These are phyloP conservation scores for Xylaria sp. DNA, from an alignment of 2,329 filamentous ascomycete genomes.

Conservation along the genomic window DNA sequence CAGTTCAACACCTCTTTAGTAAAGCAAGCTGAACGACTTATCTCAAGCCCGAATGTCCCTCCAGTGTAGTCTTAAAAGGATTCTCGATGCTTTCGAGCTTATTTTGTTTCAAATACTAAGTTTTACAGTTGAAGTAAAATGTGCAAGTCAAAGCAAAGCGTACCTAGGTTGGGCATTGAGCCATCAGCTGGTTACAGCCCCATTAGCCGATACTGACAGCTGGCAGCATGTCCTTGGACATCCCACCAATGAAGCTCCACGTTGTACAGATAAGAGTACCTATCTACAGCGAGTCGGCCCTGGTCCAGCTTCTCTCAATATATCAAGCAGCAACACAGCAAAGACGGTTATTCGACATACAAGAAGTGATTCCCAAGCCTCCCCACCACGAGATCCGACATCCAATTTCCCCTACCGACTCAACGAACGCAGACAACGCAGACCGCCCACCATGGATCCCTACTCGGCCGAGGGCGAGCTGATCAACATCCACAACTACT, in stretches of 20 bases:
- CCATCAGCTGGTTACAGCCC: no score
- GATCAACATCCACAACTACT: slow-evolving; percentile 77
- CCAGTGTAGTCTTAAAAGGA: no score
- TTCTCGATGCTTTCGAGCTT: no score
- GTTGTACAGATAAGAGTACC: slow-evolving; percentile 6
- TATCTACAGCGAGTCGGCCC: background rate
- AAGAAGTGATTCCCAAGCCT: background rate
- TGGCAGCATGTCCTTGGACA: slow-evolving; percentile 14
- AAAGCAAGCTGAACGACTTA: no score
- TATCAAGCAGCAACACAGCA: background rate
- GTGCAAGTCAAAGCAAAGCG: no score
- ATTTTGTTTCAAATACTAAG: no score
- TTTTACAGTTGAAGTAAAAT: no score
- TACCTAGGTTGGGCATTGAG: no score
- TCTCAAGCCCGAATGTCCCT: no score
- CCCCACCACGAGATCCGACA: background rate
- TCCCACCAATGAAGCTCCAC: slow-evolving; percentile 22
- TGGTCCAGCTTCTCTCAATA: background rate
- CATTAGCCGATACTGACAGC: slow-evolving; percentile 14
- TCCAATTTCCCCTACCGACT: background rate
- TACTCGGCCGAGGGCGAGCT: slow-evolving; percentile 78
- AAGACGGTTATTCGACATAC: background rate
- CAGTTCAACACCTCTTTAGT: no score
- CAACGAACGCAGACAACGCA: background rate
- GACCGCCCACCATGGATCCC: slow-evolving; percentile 67